Conservation (phyloP, 768 basidiomycete genomes). For the Terana coerulea region DNA sequence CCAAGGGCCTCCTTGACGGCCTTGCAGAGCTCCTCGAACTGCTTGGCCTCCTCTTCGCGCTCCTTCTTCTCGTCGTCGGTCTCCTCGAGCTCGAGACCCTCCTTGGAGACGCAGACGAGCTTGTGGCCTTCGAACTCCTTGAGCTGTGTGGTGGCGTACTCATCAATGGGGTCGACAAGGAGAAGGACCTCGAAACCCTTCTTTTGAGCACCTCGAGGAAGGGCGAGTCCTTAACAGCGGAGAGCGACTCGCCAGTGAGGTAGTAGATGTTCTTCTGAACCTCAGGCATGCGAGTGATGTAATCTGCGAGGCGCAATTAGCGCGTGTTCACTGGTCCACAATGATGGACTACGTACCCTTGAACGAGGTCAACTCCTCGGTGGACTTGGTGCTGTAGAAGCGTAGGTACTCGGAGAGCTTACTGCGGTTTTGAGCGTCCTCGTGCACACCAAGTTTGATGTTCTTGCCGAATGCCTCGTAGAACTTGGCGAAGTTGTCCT, state of each 20-base stretch:
- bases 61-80: conserved; percentile 94
- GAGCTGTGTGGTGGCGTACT: conserved; percentile 97
- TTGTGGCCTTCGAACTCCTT: conserved; percentile 99
- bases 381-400: conserved; percentile 94
- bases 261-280: conserved; percentile 99
- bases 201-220: conserved; percentile 99
- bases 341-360: conserved; percentile 59
- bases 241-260: conserved; percentile 96
- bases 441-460: conserved; percentile 99
- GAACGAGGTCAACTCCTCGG: conserved; percentile 88
- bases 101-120: conserved; percentile 96
- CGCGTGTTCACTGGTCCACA: neutral
- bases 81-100: conserved; percentile 98
- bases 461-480: conserved; percentile 99
- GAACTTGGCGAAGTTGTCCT: conserved; percentile 97
- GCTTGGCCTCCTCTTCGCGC: conserved; percentile 81
- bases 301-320: conserved; percentile 51
- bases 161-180: conserved; percentile 97
- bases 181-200: conserved; percentile 98
- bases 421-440: conserved; percentile 97
- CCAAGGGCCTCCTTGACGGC: conserved; percentile 98
- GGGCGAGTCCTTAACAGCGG: conserved; percentile 86
- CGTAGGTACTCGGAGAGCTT: conserved; percentile 99
- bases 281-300: conserved; percentile 99
- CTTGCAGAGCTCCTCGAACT: conserved; percentile 85